Percentiles rank a stretch among this genome's conserved stretches.
phyloP scores from a whole-genome alignment of 2,329 filamentous ascomycete genomes.

The Dissoconium aciculare region DNA sequence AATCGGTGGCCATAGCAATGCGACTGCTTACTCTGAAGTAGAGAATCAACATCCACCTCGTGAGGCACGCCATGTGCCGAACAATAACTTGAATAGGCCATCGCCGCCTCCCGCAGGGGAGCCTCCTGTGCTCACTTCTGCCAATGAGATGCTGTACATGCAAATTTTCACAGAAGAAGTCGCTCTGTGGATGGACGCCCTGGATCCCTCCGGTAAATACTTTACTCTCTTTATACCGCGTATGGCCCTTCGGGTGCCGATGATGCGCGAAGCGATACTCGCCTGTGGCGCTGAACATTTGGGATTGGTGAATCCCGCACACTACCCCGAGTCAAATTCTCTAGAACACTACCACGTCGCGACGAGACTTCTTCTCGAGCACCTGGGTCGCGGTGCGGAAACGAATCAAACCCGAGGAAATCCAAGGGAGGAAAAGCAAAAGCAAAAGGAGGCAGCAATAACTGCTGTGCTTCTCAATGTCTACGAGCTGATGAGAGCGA shows the following conservation, averaged over 20 bases:
- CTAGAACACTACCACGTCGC: constrained; percentile 74
- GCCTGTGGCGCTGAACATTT: constrained; percentile 79
- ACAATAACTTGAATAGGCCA: too few relatives aligned
- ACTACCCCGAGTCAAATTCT: constrained; percentile 65
- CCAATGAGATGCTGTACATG: constrained; percentile 80
- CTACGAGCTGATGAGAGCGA: constrained; percentile 79
- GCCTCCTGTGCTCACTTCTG: too few relatives aligned
- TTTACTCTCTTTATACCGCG: constrained; percentile 77
- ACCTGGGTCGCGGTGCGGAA: too few relatives aligned
- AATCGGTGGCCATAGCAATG: too few relatives aligned
- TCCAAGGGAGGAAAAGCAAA: too few relatives aligned
- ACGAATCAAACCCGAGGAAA: too few relatives aligned
- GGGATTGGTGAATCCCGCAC: constrained; percentile 51
- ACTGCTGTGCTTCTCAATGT: constrained; percentile 81
- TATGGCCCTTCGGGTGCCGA: constrained; percentile 64
- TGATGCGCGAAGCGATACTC: constrained; percentile 77
- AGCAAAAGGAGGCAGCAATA: too few relatives aligned
- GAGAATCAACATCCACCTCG: too few relatives aligned
- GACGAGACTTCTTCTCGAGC: constrained; percentile 61
- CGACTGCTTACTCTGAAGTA: too few relatives aligned
- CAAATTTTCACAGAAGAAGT: constrained; percentile 86
- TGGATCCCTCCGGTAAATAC: constrained; percentile 69
- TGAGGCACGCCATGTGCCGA: too few relatives aligned
- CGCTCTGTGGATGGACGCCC: constrained; percentile 83
- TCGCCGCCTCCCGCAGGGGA: too few relatives aligned